Evolutionary conservation across 2,329 filamentous ascomycete species (phyloP).

Genomic region (Penicillium sp.): DNA sequence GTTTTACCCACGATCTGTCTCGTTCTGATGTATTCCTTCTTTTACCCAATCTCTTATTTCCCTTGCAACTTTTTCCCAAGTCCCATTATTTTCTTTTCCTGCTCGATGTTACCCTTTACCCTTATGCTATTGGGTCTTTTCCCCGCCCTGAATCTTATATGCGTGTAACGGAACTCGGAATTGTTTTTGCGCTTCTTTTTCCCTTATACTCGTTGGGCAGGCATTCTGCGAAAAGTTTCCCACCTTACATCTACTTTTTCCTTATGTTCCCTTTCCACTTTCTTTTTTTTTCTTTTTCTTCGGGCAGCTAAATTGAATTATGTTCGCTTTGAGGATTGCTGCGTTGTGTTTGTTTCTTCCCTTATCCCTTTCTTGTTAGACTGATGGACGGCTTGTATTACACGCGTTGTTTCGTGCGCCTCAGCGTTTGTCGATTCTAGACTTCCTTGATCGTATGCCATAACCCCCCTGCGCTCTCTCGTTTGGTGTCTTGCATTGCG

Average conservation of each 20-base stretch:
- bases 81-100: conserved; percentile 14
- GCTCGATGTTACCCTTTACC: conserved; percentile 15
- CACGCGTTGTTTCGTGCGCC: conserved; percentile 22
- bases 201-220: conserved; percentile 41
- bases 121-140: conserved; percentile 20
- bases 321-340: conserved; percentile 35
- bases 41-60: conserved; percentile 5
- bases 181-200: conserved; percentile 33
- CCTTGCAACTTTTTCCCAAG: not conserved
- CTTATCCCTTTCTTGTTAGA: conserved; percentile 21
- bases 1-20: conserved; percentile 12
- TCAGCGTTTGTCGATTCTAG: conserved; percentile 22
- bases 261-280: conserved; percentile 10
- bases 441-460: conserved; percentile 11
- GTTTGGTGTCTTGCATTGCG: conserved; percentile 16
- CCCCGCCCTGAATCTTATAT: conserved; percentile 30
- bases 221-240: conserved; percentile 46
- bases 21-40: conserved; percentile 20
- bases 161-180: conserved; percentile 41
- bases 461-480: conserved; percentile 8
- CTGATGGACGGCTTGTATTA: conserved; percentile 35
- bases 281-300: conserved; percentile 21
- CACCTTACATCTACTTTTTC: conserved; percentile 15
- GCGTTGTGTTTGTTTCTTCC: conserved; percentile 27
- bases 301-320: conserved; percentile 40